phyloP scores from a whole-genome alignment of 2,329 filamentous ascomycete genomes.

The Ophiocordyceps sinensis region DNA sequence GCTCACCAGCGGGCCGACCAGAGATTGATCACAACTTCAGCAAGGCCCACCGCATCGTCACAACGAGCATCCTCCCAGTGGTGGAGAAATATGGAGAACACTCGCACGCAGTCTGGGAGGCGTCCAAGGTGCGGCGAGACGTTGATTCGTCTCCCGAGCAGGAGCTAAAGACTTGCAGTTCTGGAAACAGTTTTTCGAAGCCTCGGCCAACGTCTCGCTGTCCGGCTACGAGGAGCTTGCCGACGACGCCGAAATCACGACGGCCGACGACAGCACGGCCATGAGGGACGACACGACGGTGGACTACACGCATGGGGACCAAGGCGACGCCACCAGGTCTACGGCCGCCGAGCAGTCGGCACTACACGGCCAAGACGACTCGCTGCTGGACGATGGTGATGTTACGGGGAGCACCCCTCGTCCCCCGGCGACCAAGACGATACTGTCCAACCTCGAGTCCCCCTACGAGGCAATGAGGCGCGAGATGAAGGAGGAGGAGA shows the following conservation, averaged over 20 bases:
- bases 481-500: constrained; percentile 38
- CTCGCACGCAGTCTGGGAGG: constrained; percentile 89
- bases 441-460: constrained; percentile 53
- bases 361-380: constrained; percentile 37
- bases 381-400: constrained; percentile 50
- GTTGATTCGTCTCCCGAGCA: background rate
- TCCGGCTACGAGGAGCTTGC: constrained; percentile 82
- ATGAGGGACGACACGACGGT: constrained; percentile 41
- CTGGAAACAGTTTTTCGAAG: constrained; percentile 99
- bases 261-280: constrained; percentile 35
- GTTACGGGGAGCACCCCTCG: constrained; percentile 56
- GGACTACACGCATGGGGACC: constrained; percentile 28
- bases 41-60: constrained; percentile 90
- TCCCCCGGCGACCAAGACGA: constrained; percentile 34
- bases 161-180: constrained; percentile 42
- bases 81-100: constrained; percentile 94
- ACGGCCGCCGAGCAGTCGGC: constrained; percentile 20
- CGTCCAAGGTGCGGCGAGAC: constrained; percentile 55
- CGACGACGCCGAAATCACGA: constrained; percentile 33
- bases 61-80: constrained; percentile 78
- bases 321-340: constrained; percentile 20
- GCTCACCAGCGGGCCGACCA: constrained; percentile 17
- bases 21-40: constrained; percentile 99
- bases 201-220: constrained; percentile 90
- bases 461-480: constrained; percentile 63